A percentile compares a stretch with the other conserved stretches of the same genome.
Conservation (phyloP, 306 rosid genomes). For the Prunus mira region DNA sequence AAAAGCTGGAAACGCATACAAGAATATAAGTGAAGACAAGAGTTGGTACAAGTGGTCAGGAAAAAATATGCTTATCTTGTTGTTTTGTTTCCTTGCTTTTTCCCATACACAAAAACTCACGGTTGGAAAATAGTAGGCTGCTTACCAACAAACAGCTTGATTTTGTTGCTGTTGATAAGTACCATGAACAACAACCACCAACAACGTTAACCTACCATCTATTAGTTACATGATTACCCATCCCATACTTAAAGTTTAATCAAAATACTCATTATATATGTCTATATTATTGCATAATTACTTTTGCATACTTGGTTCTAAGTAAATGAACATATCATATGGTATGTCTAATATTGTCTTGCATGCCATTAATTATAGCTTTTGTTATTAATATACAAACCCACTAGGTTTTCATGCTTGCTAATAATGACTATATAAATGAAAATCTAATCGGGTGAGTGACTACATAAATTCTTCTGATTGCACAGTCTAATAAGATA, state of each 20-base stretch:
- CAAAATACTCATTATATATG: neutral
- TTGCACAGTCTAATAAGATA: too few species aligned
- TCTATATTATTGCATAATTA: neutral
- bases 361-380: neutral
- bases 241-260: constrained; percentile 8
- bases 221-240: constrained; percentile 7
- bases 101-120: constrained; percentile 11
- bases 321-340: neutral
- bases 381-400: neutral
- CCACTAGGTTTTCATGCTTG: neutral
- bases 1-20: constrained; percentile 27
- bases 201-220: constrained; percentile 11
- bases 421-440: neutral
- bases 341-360: neutral
- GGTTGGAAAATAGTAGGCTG: constrained; percentile 35
- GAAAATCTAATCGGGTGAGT: too few species aligned
- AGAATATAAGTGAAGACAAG: constrained; percentile 29
- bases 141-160: constrained; percentile 62
- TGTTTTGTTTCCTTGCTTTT: constrained; percentile 5
- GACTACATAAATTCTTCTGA: too few species aligned
- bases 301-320: neutral
- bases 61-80: constrained; percentile 22
- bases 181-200: constrained; percentile 33
- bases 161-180: constrained; percentile 31
- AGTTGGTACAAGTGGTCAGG: constrained; percentile 31